Evolutionary conservation across 1,284 basidiomycete species (phyloP).

Genomic region (Coniferiporia weirii): DNA sequence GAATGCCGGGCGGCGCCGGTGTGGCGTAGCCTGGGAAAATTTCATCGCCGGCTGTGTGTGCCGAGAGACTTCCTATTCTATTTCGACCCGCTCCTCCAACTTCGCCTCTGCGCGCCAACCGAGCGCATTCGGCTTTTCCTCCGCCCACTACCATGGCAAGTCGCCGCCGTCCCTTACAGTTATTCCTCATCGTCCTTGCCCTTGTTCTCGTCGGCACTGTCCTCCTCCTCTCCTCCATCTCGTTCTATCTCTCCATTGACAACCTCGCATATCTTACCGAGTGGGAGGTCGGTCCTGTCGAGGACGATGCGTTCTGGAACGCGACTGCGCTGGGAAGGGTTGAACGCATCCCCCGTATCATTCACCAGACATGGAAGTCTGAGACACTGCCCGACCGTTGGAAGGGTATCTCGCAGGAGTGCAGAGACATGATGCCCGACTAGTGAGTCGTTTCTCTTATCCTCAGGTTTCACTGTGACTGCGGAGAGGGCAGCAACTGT

Average conservation of each 20-base stretch:
- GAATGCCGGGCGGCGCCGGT: too few relatives aligned
- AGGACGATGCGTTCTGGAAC: slow-evolving; percentile 51
- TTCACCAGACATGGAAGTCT: slow-evolving; percentile 99
- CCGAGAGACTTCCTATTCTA: too few relatives aligned
- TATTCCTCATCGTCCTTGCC: slow-evolving; percentile 72
- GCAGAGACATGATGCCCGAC: slow-evolving; percentile 88
- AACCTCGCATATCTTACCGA: slow-evolving; percentile 74
- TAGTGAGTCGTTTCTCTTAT: slow-evolving; percentile 60
- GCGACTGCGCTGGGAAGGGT: slow-evolving; percentile 52
- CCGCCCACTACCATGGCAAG: slow-evolving; percentile 18
- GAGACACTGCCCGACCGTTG: slow-evolving; percentile 82
- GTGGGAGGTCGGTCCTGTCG: slow-evolving; percentile 62
- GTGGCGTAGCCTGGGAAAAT: too few relatives aligned
- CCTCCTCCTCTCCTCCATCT: slow-evolving; percentile 85
- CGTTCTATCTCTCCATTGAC: slow-evolving; percentile 87
- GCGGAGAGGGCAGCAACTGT: not conserved
- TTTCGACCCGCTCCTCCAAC: not conserved
- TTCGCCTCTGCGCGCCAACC: slow-evolving; percentile 12
- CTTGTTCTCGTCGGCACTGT: slow-evolving; percentile 89
- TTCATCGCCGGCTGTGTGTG: too few relatives aligned
- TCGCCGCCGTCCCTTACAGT: slow-evolving; percentile 59
- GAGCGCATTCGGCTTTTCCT: slow-evolving; percentile 11
- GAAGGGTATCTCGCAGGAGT: slow-evolving; percentile 74
- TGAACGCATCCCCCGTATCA: slow-evolving; percentile 84
- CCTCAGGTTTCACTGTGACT: not conserved